phyloP scores from a whole-genome alignment of 768 basidiomycete species.

The Amanita thiersii region DNA sequence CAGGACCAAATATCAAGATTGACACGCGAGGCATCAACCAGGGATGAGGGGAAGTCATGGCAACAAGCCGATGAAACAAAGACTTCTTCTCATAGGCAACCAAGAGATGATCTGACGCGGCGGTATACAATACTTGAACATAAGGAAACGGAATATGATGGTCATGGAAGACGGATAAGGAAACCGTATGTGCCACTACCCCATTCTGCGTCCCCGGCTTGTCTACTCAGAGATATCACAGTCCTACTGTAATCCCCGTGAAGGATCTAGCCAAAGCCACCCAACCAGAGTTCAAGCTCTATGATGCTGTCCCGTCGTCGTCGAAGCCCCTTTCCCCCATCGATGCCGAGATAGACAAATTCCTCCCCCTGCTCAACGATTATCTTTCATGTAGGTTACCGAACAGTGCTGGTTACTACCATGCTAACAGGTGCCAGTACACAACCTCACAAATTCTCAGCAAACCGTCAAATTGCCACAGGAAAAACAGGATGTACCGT shows the following conservation, averaged over 20 bases:
- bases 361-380: conserved; percentile 68
- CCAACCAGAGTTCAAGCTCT: conserved; percentile 51
- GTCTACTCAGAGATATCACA: conserved; percentile 16
- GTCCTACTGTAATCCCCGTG: conserved; percentile 47
- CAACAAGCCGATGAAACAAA: conserved; percentile 11
- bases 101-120: conserved; percentile 28
- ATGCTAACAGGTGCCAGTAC: conserved; percentile 9
- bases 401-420: conserved; percentile 7
- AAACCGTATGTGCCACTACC: conserved; percentile 1
- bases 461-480: conserved; percentile 8
- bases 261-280: conserved; percentile 33
- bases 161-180: background rate
- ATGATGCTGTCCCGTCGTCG: conserved; percentile 54
- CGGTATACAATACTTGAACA: conserved; percentile 46
- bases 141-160: conserved; percentile 12
- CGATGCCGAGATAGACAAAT: conserved; percentile 60
- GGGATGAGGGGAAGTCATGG: conserved; percentile 11
- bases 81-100: conserved; percentile 15
- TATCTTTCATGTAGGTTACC: conserved; percentile 51
- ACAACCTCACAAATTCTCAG: conserved; percentile 18
- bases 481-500: conserved; percentile 7
- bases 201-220: background rate
- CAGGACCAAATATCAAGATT: conserved; percentile 55
- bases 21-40: conserved; percentile 28
- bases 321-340: conserved; percentile 18